These are phyloP conservation scores for Priceomyces melissophilus DNA, from an alignment of 805 yeast species.

Conservation along the genomic window DNA sequence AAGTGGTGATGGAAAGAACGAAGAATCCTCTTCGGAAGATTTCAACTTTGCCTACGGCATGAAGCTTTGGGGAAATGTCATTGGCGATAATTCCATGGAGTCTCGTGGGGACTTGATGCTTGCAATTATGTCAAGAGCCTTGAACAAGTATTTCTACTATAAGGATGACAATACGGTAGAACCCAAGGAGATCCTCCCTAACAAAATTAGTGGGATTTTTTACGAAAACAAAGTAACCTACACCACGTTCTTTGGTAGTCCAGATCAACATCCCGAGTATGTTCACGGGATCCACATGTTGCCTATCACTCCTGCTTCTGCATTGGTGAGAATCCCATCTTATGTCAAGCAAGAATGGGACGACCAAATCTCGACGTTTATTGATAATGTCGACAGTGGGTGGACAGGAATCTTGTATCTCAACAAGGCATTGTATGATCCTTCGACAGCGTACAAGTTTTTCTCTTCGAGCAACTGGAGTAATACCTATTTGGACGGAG, in stretches of 20 bases:
- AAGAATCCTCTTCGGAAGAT: conserved; percentile 73
- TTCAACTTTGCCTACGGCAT: conserved; percentile 67
- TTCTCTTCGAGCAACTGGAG: conserved; percentile 36
- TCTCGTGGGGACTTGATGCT: conserved; percentile 59
- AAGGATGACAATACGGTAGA: conserved; percentile 49
- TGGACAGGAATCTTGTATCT: conserved; percentile 74
- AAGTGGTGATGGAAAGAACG: conserved; percentile 71
- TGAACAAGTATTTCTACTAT: conserved; percentile 54
- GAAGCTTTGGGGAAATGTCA: conserved; percentile 63
- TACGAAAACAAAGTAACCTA: conserved; percentile 72
- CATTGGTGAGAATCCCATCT: conserved; percentile 50
- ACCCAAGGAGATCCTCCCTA: conserved; percentile 51
- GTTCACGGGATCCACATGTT: conserved; percentile 78
- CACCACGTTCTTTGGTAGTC: conserved; percentile 67
- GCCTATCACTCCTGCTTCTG: conserved; percentile 69
- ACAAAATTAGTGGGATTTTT: conserved; percentile 68
- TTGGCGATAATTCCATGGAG: conserved; percentile 54
- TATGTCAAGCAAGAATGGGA: conserved; percentile 66
- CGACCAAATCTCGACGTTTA: conserved; percentile 42
- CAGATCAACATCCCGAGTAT: conserved; percentile 42
- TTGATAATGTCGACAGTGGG: conserved; percentile 51
- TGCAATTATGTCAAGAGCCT: conserved; percentile 52
- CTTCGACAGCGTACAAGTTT: conserved; percentile 57
- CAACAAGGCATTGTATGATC: conserved; percentile 73
- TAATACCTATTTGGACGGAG: conserved; percentile 49